Conservation (phyloP, 495 filamentous ascomycete genomes). For the Pseudomonodictys pantanalensis region DNA sequence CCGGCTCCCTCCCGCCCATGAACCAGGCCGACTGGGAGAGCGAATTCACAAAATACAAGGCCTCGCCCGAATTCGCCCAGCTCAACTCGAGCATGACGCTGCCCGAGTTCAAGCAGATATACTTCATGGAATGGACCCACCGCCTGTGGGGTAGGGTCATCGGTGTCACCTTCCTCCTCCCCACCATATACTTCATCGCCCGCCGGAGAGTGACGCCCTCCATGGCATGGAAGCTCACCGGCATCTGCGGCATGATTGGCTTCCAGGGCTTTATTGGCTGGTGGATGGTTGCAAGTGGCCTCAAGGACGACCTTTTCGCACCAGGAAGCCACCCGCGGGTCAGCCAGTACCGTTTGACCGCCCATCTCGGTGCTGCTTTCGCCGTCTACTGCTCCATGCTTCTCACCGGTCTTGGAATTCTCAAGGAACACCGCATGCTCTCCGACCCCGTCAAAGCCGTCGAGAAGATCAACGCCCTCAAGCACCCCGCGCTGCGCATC, state of each 20-base stretch:
- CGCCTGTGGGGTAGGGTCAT: slow-evolving; percentile 93
- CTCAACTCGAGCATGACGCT: slow-evolving; percentile 90
- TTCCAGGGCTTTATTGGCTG: slow-evolving; percentile 95
- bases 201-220: slow-evolving; percentile 71
- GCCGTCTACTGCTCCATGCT: slow-evolving; percentile 90
- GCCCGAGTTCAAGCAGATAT: slow-evolving; percentile 94
- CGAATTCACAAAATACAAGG: slow-evolving; percentile 86
- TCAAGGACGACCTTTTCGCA: slow-evolving; percentile 91
- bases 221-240: slow-evolving; percentile 73
- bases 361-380: slow-evolving; percentile 88
- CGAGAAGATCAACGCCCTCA: slow-evolving; percentile 56
- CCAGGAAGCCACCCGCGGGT: slow-evolving; percentile 88
- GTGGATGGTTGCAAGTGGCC: slow-evolving; percentile 98
- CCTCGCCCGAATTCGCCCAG: slow-evolving; percentile 84
- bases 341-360: slow-evolving; percentile 86
- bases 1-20: slow-evolving; percentile 84
- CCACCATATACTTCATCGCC: slow-evolving; percentile 82
- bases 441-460: slow-evolving; percentile 52
- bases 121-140: slow-evolving; percentile 99
- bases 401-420: slow-evolving; percentile 80
- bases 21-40: slow-evolving; percentile 75
- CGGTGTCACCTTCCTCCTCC: slow-evolving; percentile 82
- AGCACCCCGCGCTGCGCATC: slow-evolving; percentile 60
- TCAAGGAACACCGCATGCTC: slow-evolving; percentile 70
- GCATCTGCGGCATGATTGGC: slow-evolving; percentile 84